These are phyloP conservation scores for Artemisia annua DNA, from an alignment of 129 eudicot genomes.

Conservation along the genomic window DNA sequence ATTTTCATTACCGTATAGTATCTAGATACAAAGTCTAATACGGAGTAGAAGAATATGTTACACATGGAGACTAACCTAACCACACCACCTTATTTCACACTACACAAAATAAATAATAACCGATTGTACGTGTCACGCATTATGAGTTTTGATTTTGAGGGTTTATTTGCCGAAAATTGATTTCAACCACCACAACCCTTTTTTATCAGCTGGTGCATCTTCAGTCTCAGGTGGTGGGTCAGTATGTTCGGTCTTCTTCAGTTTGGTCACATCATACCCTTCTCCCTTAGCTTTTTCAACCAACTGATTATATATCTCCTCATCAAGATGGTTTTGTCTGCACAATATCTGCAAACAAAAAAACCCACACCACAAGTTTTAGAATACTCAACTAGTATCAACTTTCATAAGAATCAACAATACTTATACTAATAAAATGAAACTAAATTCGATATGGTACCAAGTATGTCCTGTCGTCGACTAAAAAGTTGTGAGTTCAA, in stretches of 20 bases:
- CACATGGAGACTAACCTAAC: not conserved
- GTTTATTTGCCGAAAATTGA: conserved; percentile 64
- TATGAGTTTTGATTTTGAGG: not conserved
- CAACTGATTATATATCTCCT: conserved; percentile 55
- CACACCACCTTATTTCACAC: not conserved
- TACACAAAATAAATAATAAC: not conserved
- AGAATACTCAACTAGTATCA: not conserved
- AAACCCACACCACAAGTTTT: not conserved
- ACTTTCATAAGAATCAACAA: too few relatives aligned
- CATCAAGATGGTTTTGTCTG: conserved; percentile 65
- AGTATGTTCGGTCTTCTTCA: conserved; percentile 67
- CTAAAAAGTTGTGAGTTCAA: too few relatives aligned
- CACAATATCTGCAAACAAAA: conserved; percentile 53
- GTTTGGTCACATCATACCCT: conserved; percentile 90
- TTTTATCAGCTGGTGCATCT: conserved; percentile 54
- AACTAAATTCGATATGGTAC: too few relatives aligned
- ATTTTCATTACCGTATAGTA: too few relatives aligned
- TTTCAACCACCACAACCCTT: conserved; percentile 93
- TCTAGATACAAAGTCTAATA: too few relatives aligned
- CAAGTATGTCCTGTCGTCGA: too few relatives aligned
- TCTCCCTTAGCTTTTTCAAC: conserved; percentile 66
- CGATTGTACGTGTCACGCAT: not conserved
- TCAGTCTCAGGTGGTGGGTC: conserved; percentile 69
- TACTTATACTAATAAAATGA: too few relatives aligned
- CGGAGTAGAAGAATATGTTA: not conserved